Percentiles rank a stretch among this genome's conserved stretches.
These are phyloP conservation scores for Arabidopsis arenosa DNA, from an alignment of 345 rosid species.

Conservation along the genomic window DNA sequence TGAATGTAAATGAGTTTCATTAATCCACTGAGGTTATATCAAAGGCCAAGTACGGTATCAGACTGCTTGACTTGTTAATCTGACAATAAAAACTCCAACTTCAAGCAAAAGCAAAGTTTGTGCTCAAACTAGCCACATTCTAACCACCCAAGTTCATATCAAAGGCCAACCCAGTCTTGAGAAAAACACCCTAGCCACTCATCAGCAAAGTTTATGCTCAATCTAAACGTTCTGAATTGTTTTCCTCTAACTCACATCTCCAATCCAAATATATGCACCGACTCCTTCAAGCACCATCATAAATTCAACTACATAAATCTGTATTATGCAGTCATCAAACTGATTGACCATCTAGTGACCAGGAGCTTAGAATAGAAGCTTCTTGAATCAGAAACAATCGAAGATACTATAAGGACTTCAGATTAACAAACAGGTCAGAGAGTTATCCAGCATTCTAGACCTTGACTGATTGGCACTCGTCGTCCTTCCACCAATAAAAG, in stretches of 20 bases:
- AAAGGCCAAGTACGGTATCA: not conserved
- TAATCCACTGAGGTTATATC: conserved; percentile 14
- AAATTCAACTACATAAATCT: conserved; percentile 14
- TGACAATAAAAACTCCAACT: conserved; percentile 25
- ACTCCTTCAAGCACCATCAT: conserved; percentile 6
- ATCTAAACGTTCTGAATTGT: not conserved
- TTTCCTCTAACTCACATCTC: conserved; percentile 1
- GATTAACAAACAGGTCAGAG: conserved; percentile 19
- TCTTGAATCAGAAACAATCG: conserved; percentile 9
- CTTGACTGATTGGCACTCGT: conserved; percentile 63
- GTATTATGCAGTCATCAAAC: conserved; percentile 13
- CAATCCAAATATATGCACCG: not conserved
- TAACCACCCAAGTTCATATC: conserved; percentile 17
- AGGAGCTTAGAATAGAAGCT: conserved; percentile 12
- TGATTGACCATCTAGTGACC: not conserved
- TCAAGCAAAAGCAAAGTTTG: conserved; percentile 7
- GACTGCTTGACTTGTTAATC: conserved; percentile 10
- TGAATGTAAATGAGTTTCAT: not conserved
- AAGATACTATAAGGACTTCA: conserved; percentile 22
- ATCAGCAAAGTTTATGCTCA: conserved; percentile 11
- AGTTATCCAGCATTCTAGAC: conserved; percentile 47
- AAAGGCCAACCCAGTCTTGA: conserved; percentile 20
- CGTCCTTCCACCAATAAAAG: conserved; percentile 51
- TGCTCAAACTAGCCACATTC: conserved; percentile 27
- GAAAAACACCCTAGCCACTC: conserved; percentile 25